Evolutionary conservation across 768 basidiomycete genomes (phyloP), one percentile per base, ranked within the genome.

Genomic region (Podaxis sp.): DNA sequence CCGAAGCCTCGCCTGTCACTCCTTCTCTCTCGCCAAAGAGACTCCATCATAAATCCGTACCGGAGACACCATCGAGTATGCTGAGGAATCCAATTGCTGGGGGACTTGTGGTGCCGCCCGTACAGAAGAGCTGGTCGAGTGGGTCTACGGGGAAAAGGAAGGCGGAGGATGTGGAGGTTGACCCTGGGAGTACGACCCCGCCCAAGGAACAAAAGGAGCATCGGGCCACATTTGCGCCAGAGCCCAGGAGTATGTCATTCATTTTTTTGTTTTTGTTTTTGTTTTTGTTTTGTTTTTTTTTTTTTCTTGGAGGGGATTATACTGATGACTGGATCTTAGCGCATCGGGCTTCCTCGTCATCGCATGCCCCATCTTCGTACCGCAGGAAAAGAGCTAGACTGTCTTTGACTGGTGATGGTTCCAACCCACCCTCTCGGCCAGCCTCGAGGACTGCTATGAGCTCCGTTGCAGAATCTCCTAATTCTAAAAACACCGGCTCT

Each of bases 361-460:
- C 82, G 5, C 81, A 81, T 62, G 86, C 88, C 0, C 90, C 90
- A 0, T 89, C 90, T 1, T 88, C 89, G 4, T 91, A 84, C 63
- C 83, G 84, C 63, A 71, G 70, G 47, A 91, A 91, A 70, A 84
- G 90, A 61, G 85, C 85, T 9, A 81, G 85, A 28, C 69, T 90
- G 38, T 83, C 86, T 3, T 70, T 71, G 21, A 66, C 74, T 6
- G 70, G 75, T 16, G 77, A 80, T 50, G 74, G 72, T 21, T 69
- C 73, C 48, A 70, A 68, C 27, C 73, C 80, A 10, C 72, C 77
- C n/a, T 74, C 79, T n/a, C 69, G 66, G 13, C 50, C 59, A 10
- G 18, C 59, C 18, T 60, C 64, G 18, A 38, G 55, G 21, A 44
- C 25, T 21, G 56, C 55, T 23, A 60, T 62, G 52, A 55, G 62